Evolutionary conservation across 2,329 filamentous ascomycete species (phyloP).

Genomic region (Alternaria brassicicola): DNA sequence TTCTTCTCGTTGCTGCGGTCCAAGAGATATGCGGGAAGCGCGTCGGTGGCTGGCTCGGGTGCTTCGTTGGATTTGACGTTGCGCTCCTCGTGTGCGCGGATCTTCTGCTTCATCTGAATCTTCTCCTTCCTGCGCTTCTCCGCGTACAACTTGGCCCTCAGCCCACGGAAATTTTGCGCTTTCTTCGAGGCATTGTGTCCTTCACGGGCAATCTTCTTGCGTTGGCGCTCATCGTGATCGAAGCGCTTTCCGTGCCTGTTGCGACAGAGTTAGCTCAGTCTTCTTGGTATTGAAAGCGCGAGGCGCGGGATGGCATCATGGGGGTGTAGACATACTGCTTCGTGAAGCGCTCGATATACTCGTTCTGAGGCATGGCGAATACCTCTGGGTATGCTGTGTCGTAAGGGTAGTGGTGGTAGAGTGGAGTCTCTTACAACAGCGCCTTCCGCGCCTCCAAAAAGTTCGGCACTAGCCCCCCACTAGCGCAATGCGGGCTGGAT

Average conservation of each 20-base stretch:
- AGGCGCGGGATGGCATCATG: neutral
- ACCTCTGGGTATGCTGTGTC: conserved; percentile 9
- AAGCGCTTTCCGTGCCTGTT: conserved; percentile 54
- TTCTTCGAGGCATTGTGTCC: conserved; percentile 86
- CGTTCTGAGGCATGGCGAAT: conserved; percentile 74
- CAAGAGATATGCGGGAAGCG: conserved; percentile 90
- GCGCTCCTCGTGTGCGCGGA: conserved; percentile 93
- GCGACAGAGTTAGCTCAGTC: conserved; percentile 25
- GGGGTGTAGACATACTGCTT: conserved; percentile 59
- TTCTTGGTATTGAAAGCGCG: neutral
- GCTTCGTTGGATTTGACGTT: conserved; percentile 86
- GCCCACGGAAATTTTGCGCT: conserved; percentile 89
- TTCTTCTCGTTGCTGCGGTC: conserved; percentile 75
- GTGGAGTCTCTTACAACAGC: conserved; percentile 18
- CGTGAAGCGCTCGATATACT: conserved; percentile 75
- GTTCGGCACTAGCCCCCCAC: conserved; percentile 23
- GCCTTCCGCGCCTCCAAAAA: conserved; percentile 32
- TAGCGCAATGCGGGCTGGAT: conserved; percentile 25
- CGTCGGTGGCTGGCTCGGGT: conserved; percentile 77
- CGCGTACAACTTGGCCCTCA: conserved; percentile 90
- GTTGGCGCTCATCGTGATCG: conserved; percentile 85
- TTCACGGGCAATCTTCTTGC: conserved; percentile 88
- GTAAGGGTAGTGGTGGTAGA: conserved; percentile 10
- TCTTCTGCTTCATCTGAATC: conserved; percentile 54
- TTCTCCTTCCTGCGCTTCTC: conserved; percentile 81